A percentile compares a stretch with the other conserved stretches of the same genome.
These are phyloP conservation scores for Colletotrichum noveboracense DNA, from an alignment of 2,329 filamentous ascomycete species.

Conservation along the genomic window DNA sequence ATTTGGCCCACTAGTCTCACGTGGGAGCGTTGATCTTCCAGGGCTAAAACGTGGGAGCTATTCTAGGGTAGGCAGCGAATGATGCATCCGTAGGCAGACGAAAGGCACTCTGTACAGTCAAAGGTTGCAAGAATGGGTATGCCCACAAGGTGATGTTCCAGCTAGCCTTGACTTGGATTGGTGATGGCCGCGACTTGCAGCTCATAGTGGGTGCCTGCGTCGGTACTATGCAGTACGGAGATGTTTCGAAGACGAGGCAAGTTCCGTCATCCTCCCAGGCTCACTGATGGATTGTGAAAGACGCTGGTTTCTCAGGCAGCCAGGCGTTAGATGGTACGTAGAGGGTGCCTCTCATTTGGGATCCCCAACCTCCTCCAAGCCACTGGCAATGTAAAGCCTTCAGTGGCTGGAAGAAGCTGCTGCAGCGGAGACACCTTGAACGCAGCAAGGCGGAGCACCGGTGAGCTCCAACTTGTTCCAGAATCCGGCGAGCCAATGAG, in stretches of 20 bases:
- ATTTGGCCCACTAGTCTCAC: not conserved
- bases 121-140: not conserved
- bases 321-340: not conserved
- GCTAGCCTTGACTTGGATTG: not conserved
- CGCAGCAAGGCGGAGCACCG: slow-evolving; percentile 1
- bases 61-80: not conserved
- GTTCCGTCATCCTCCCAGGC: not conserved
- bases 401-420: not conserved
- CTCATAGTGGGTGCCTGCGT: not conserved
- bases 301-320: not conserved
- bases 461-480: slow-evolving; percentile 8
- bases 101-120: not conserved
- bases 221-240: not conserved
- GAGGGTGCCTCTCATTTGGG: not conserved
- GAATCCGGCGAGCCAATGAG: slow-evolving; percentile 14
- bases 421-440: not conserved
- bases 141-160: not conserved
- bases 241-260: not conserved
- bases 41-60: slow-evolving; percentile 8
- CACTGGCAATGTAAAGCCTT: not conserved
- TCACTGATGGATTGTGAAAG: not conserved
- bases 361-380: slow-evolving; percentile 1
- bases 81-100: not conserved
- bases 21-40: not conserved
- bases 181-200: not conserved